Percentiles rank a stretch among this genome's conserved stretches.
Conservation (phyloP, 208 protist species). For the Acanthamoeba culbertsoni region DNA sequence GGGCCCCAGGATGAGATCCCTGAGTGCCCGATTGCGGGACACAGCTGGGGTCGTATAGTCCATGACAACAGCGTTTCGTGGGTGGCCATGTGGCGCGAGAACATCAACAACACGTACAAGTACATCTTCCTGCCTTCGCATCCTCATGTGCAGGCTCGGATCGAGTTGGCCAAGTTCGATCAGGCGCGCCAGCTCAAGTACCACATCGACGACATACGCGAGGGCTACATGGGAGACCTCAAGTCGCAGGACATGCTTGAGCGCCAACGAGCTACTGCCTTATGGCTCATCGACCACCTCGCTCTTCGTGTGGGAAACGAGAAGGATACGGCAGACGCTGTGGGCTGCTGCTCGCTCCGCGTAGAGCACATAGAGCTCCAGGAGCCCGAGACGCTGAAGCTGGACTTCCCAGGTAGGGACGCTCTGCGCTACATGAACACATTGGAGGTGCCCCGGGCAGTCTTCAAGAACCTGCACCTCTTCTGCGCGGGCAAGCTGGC, state of each 20-base stretch:
- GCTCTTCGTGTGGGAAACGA: slow-evolving; percentile 99
- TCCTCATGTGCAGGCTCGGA: slow-evolving; percentile 91
- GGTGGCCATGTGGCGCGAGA: slow-evolving; percentile 97
- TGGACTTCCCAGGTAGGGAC: slow-evolving; percentile 99
- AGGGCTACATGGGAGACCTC: slow-evolving; percentile 90
- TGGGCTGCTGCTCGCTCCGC: slow-evolving; percentile 97
- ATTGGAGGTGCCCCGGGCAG: slow-evolving; percentile 78
- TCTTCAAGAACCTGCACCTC: slow-evolving; percentile 90
- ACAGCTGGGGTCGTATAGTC: slow-evolving; percentile 89
- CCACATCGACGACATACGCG: slow-evolving; percentile 92
- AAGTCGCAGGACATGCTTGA: slow-evolving; percentile 77
- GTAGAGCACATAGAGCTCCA: slow-evolving; percentile 93
- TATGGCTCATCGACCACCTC: slow-evolving; percentile 98
- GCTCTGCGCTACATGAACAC: slow-evolving; percentile 92
- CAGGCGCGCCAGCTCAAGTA: slow-evolving; percentile 94
- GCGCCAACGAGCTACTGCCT: slow-evolving; percentile 93
- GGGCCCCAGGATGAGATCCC: slow-evolving; percentile 88
- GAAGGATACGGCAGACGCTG: slow-evolving; percentile 98
- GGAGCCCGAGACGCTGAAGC: slow-evolving; percentile 81
- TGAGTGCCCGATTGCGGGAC: slow-evolving; percentile 88
- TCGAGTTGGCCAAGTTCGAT: slow-evolving; percentile 98
- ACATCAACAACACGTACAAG: slow-evolving; percentile 91
- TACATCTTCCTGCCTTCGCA: slow-evolving; percentile 96
- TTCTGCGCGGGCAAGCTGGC: slow-evolving; percentile 86
- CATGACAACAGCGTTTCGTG: slow-evolving; percentile 96